These are phyloP conservation scores for Avena sativa DNA, from an alignment of 176 grass and related monocot species.

Conservation along the genomic window DNA sequence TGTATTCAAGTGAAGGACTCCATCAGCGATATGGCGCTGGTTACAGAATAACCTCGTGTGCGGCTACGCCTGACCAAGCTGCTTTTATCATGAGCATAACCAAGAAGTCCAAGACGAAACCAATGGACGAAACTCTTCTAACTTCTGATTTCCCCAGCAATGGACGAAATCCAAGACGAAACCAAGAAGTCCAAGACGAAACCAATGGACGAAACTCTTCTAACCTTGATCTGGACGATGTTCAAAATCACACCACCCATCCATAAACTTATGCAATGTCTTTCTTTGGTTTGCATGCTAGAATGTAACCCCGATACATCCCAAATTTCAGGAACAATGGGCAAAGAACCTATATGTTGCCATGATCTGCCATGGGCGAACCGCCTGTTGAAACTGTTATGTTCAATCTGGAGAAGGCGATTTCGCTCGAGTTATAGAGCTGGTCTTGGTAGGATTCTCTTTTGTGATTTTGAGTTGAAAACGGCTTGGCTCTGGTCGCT, in stretches of 20 bases:
- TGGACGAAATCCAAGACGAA: no score
- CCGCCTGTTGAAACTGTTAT: conserved; percentile 43
- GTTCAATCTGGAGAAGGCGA: not conserved
- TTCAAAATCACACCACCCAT: not conserved
- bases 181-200: conserved; percentile 64
- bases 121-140: conserved; percentile 78
- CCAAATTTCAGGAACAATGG: conserved; percentile 70
- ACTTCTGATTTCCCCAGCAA: conserved; percentile 73
- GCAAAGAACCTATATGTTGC: conserved; percentile 66
- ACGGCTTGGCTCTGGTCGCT: not conserved
- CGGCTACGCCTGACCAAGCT: conserved; percentile 71
- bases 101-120: conserved; percentile 64
- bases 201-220: conserved; percentile 73
- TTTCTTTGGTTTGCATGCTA: not conserved
- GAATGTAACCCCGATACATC: not conserved
- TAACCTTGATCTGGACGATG: conserved; percentile 29
- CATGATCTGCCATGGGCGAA: conserved; percentile 69
- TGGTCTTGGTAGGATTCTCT: not conserved
- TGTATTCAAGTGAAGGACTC: conserved; percentile 84
- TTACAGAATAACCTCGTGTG: conserved; percentile 76
- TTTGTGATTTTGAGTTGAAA: not conserved
- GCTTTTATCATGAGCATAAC: conserved; percentile 80
- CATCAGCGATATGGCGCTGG: conserved; percentile 67
- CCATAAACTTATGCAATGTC: not conserved
- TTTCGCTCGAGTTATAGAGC: not conserved